phyloP scores from a whole-genome alignment of 768 basidiomycete genomes.

The Tephrocybe sp. region DNA sequence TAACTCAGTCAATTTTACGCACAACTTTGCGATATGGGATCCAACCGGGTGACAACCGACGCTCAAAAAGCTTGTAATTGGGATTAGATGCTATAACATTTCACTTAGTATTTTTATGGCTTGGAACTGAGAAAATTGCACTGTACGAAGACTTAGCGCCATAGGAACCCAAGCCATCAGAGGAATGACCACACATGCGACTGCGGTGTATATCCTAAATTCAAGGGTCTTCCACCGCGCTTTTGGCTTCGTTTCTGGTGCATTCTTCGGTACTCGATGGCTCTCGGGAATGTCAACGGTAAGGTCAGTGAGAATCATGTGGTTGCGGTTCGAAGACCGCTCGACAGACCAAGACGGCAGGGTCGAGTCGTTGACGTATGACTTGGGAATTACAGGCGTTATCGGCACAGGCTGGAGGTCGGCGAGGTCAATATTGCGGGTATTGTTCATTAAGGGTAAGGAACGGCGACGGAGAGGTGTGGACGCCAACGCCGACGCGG shows the following conservation, averaged over 20 bases:
- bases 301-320: constrained; percentile 37
- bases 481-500: constrained; percentile 1
- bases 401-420: constrained; percentile 1
- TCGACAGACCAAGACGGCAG: constrained; percentile 7
- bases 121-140: constrained; percentile 15
- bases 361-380: constrained; percentile 7
- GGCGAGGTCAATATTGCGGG: neutral
- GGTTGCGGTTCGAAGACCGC: constrained; percentile 7
- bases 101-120: neutral
- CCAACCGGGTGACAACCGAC: constrained; percentile 74
- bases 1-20: constrained; percentile 26
- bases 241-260: constrained; percentile 32
- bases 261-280: constrained; percentile 23
- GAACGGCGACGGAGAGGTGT: neutral
- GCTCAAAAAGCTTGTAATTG: constrained; percentile 66
- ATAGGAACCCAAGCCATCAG: constrained; percentile 79
- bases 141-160: constrained; percentile 70
- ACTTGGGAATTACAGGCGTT: neutral
- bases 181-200: constrained; percentile 62
- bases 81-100: constrained; percentile 58
- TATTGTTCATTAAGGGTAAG: constrained; percentile 5
- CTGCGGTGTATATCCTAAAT: constrained; percentile 73
- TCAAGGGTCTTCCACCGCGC: constrained; percentile 76
- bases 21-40: constrained; percentile 78
- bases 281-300: constrained; percentile 57